Evolutionary conservation across 176 grass and related monocot genomes (phyloP), one percentile per base, ranked within the genome.

Genomic region (Hyparrhenia diplandra): DNA sequence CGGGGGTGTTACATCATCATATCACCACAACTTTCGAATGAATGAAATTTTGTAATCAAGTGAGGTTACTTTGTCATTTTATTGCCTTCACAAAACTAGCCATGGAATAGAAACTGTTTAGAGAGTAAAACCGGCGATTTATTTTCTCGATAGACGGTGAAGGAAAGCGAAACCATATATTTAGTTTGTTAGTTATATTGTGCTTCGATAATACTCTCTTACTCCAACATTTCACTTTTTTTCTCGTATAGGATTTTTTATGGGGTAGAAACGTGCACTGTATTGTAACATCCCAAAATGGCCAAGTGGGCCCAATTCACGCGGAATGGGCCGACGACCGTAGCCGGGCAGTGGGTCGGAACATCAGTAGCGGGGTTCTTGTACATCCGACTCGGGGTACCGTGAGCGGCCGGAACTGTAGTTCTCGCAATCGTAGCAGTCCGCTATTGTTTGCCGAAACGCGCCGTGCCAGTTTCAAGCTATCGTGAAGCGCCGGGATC

Each of bases 11-110:
- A n/a, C n/a, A n/a, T 80, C 42, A 23, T 70, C 23, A 45, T 65
- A 75, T 49, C 46, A 18, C 36, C 11, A 42, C n/a, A 82, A 74
- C 13, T 69, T 61, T 42, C 74, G 3, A 81, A 32, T 85, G 18
- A 42, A 14, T 80, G n/a, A 58, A 24, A 64, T 78, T 72, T 8
- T 52, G 23, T 64, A 17, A 61, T 62, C 29, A 24, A 39, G 27
- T 66, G 30, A 69, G n/a, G 21, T 13, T 62, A 39, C 9, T 71
- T 63, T 67, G 31, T 78, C 9, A 37, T n/a, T n/a, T 35, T 59
- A 59, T 35, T 67, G 13, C 51, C 52, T 76, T 64, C 39, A 46
- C 80, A 73, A 61, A 64, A 64, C 23, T 74, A 64, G 61, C 18
- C 49, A 29, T 11, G 10, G 54, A 34, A 46, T 61, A 13, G 20